phyloP scores from a whole-genome alignment of 805 yeast species.

The Barnettozyma botsteinii region DNA sequence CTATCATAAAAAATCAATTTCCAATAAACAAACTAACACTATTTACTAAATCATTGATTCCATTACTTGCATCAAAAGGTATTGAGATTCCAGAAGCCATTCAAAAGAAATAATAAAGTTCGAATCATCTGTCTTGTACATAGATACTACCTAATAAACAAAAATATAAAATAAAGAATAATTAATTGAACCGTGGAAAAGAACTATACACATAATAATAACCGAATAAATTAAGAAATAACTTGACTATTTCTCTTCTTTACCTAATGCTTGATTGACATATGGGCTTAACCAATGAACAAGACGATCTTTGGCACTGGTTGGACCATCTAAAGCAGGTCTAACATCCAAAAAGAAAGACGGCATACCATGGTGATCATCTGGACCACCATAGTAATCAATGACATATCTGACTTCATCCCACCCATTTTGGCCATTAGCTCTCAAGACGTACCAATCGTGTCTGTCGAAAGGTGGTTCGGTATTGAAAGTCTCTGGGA shows the following conservation, averaged over 20 bases:
- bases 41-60: constrained; percentile 8
- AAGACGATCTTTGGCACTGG: constrained; percentile 63
- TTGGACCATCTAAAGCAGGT: constrained; percentile 77
- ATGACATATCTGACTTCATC: constrained; percentile 81
- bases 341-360: constrained; percentile 90
- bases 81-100: constrained; percentile 17
- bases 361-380: constrained; percentile 84
- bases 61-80: constrained; percentile 7
- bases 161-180: neutral
- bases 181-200: no score
- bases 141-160: neutral
- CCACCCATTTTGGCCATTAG: constrained; percentile 45
- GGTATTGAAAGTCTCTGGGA: constrained; percentile 66
- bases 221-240: neutral
- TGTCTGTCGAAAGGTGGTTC: constrained; percentile 97
- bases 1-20: constrained; percentile 8
- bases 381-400: constrained; percentile 95
- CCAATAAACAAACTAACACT: constrained; percentile 5
- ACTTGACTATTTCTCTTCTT: neutral
- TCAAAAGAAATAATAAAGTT: neutral
- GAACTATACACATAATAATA: neutral
- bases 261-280: constrained; percentile 59
- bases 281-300: constrained; percentile 60
- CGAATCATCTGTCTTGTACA: neutral
- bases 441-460: constrained; percentile 93